Evolutionary conservation across 2,329 filamentous ascomycete genomes (phyloP), one percentile per base, ranked within the genome.

Genomic region (Tolypocladium paradoxum): DNA sequence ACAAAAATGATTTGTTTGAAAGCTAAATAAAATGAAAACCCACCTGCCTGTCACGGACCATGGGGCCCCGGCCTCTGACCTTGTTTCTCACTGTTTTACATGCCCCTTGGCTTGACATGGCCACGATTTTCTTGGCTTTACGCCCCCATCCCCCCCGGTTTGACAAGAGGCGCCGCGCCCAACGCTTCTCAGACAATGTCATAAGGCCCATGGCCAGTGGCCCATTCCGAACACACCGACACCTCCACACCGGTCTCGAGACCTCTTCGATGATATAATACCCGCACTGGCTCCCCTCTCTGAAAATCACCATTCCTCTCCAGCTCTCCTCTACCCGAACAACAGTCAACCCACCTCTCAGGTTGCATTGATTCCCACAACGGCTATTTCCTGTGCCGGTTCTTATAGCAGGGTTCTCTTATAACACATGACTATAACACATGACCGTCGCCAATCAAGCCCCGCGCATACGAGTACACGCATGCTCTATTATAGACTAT

Each of bases 161-260:
- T 50, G 48, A 49, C 38, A 37, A 46, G 47, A 34, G 31, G 47
- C 33, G 33, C 33, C 33, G 12, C 16, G 40, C 33, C 31, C 47
- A 49, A 40, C 40, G 37, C 49, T 50, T 48, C 49, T 57, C 54
- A 60, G 60, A 54, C 57, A 56, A 40, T 58, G 48, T 49, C 51
- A 55, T 53, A 51, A 24, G 22, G 40, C 14, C 40, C 38, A 27
- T 43, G 22, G 38, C 22, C 6, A 16, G 6, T n/a, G 38, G 16
- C 40, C 40, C 43, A 29, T 46, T 46, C 27, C 43, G 43, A 46
- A 24, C 40, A 24, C 40, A 27, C 40, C 40, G 22, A 16, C 14
- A 18, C 43, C 43, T 46, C 43, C 43, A 46, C 43, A 18, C 18
- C 16, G 24, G 43, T 24, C 40, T 27, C 14, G 22, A 29, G 40